Conservation (phyloP, 495 filamentous ascomycete species). For the Tuber melanosporum region DNA sequence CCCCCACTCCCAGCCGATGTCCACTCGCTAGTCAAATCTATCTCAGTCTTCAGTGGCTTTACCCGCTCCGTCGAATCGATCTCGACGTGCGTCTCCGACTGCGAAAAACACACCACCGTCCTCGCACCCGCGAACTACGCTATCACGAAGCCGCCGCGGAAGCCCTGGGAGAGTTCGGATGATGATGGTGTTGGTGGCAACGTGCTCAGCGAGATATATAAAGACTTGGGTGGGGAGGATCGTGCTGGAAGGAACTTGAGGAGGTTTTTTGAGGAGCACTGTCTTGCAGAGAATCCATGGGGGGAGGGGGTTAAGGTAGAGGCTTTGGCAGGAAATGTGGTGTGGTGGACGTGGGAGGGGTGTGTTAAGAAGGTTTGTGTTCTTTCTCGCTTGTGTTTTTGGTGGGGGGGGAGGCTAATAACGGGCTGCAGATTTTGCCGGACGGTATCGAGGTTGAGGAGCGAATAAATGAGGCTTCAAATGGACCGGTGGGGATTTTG, state of each 20-base stretch:
- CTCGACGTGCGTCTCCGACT: slow-evolving; percentile 62
- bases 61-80: too few species aligned
- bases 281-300: slow-evolving; percentile 75
- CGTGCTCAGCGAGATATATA: slow-evolving; percentile 57
- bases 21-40: too few species aligned
- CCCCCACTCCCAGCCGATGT: too few species aligned
- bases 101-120: slow-evolving; percentile 70
- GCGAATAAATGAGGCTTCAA: slow-evolving; percentile 56
- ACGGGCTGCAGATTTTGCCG: slow-evolving; percentile 55
- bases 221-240: slow-evolving; percentile 69
- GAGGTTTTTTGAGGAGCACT: slow-evolving; percentile 80
- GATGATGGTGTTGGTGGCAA: slow-evolving; percentile 72
- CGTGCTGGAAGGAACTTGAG: slow-evolving; percentile 71
- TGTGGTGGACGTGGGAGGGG: slow-evolving; percentile 76
- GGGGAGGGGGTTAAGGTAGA: slow-evolving; percentile 62
- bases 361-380: slow-evolving; percentile 64
- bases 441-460: slow-evolving; percentile 56
- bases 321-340: slow-evolving; percentile 61
- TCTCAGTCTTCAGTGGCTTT: too few species aligned
- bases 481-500: slow-evolving; percentile 62
- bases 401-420: background rate
- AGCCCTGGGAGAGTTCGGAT: slow-evolving; percentile 86
- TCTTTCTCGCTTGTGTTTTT: background rate
- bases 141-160: slow-evolving; percentile 69
- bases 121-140: slow-evolving; percentile 80